Evolutionary conservation across 2,329 filamentous ascomycete genomes (phyloP).

Genomic region (Neopestalotiopsis sp.): DNA sequence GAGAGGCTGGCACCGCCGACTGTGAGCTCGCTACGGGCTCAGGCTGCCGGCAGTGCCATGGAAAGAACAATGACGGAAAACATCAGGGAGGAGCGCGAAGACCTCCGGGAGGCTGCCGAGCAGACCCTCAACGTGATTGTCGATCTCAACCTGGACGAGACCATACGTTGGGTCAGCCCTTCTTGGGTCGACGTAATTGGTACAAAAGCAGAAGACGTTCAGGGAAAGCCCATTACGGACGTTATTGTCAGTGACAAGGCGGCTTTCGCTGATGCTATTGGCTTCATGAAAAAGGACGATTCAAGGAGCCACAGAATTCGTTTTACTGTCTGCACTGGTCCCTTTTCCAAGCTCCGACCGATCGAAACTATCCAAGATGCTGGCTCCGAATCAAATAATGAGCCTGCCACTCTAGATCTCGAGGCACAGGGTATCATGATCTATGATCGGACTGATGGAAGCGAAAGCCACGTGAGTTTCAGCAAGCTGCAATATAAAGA

Average conservation of each 20-base stretch:
- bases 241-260: constrained; percentile 77
- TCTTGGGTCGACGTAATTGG: constrained; percentile 96
- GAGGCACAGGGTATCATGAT: constrained; percentile 99
- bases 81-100: constrained; percentile 90
- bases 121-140: constrained; percentile 96
- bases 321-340: constrained; percentile 74
- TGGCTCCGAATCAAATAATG: constrained; percentile 36
- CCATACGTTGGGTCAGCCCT: constrained; percentile 93
- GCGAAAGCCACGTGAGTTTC: constrained; percentile 83
- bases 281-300: constrained; percentile 91
- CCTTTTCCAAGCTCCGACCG: constrained; percentile 67
- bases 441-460: constrained; percentile 85
- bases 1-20: constrained; percentile 57
- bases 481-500: not conserved
- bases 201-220: constrained; percentile 72
- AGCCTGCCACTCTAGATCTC: constrained; percentile 71
- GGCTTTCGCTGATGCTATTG: constrained; percentile 82
- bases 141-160: constrained; percentile 88
- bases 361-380: constrained; percentile 44
- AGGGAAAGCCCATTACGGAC: constrained; percentile 79
- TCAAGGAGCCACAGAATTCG: constrained; percentile 89
- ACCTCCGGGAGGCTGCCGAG: constrained; percentile 93
- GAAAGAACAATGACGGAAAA: constrained; percentile 79
- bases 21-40: constrained; percentile 56
- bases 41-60: constrained; percentile 55